Evolutionary conservation across 441 rosid genomes (phyloP), one percentile per base, ranked within the genome.

Genomic region (Adansonia madagascariensis): DNA sequence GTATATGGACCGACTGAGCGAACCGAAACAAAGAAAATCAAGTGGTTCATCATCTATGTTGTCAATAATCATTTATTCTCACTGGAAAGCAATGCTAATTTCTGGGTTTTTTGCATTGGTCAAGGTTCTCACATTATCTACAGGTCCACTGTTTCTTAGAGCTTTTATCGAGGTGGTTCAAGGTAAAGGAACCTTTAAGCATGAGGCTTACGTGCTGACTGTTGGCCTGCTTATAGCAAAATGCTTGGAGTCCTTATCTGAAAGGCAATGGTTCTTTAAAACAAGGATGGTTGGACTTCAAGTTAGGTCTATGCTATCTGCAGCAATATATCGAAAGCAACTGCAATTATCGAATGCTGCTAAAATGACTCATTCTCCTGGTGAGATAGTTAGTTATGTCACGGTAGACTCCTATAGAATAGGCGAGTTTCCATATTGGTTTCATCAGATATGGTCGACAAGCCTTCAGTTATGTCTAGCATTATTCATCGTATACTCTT

Each of bases 381-480:
- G 92, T 4, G 82, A 88, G 76, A 83, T 87, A 4, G 80, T 88
- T 67, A 85, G 76, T 78, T 85, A 84, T 73, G 89, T 81, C 44
- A 82, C 83, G 0, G 68, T 83, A 1, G 94, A 90, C 79, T 89
- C 89, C 44, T 79, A 84, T 18, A 74, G 77, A 60, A 81, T 88
- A 0, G 94, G 91, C 0, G 94, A 90, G 66, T 88, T 85, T 63
- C 86, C 93, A 0, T 85, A 72, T 44, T 85, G 87, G 88, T 81
- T 90, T 66, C 93, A 88, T 79, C 89, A 86, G 75, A 81, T 80
- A n/a, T 90, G 91, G 93, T 56, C 88, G 0, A 88, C 88, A 27
- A 64, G 79, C 75, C 72, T 87, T 52, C 93, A 83, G 73, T 18
- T 88, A 7, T 80, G 74, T 60, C 75, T 90, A 12, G 85, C 88